phyloP scores from a whole-genome alignment of 2,329 filamentous ascomycete genomes.

The Sporothrix pseudoabietina region DNA sequence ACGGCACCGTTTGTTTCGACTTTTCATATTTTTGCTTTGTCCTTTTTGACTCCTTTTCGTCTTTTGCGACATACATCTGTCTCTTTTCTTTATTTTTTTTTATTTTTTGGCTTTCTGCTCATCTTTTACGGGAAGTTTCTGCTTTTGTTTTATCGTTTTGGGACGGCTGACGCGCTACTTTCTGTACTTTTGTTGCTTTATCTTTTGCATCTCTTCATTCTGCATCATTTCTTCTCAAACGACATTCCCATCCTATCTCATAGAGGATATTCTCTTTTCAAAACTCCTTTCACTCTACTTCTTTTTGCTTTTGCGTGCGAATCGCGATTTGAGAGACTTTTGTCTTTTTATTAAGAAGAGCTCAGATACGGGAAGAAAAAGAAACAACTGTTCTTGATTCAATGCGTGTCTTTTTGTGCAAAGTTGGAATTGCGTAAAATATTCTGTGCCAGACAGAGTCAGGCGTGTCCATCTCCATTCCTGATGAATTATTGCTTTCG shows the following conservation, averaged over 20 bases:
- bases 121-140: not conserved
- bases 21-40: not conserved
- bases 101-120: not conserved
- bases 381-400: not conserved
- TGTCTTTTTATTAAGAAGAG: not conserved
- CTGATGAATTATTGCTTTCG: not conserved
- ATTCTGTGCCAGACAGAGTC: not conserved
- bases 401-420: not conserved
- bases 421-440: not conserved
- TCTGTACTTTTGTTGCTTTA: not conserved
- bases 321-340: not conserved
- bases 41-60: not conserved
- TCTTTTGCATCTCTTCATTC: not conserved
- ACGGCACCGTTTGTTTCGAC: conserved; percentile 5
- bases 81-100: not conserved
- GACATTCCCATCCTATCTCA: not conserved
- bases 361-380: not conserved
- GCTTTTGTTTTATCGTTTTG: not conserved
- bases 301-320: not conserved
- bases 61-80: not conserved
- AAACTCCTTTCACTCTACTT: not conserved
- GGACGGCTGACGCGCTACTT: conserved; percentile 3
- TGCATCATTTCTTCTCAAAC: not conserved
- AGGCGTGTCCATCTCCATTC: not conserved
- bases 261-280: not conserved